These are phyloP conservation scores for Malassezia dermatis DNA, from an alignment of 1,284 basidiomycete genomes.

Conservation along the genomic window DNA sequence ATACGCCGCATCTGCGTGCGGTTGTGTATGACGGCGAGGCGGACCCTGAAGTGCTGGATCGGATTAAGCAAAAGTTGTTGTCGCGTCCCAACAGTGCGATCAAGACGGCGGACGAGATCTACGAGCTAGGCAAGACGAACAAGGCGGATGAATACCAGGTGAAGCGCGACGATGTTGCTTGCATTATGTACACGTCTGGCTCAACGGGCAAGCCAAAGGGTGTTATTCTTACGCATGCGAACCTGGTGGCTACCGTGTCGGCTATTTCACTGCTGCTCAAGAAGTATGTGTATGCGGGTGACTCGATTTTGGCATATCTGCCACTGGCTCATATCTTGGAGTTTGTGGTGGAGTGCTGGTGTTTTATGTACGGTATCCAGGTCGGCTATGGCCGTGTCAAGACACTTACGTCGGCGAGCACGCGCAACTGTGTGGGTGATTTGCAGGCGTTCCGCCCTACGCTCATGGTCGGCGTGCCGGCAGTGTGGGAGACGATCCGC, in stretches of 20 bases:
- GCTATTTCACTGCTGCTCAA: constrained; percentile 66
- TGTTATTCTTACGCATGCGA: constrained; percentile 75
- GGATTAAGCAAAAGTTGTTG: constrained; percentile 40
- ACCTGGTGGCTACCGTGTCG: constrained; percentile 74
- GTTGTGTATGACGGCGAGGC: constrained; percentile 70
- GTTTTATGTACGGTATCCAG: constrained; percentile 55
- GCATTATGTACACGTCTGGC: constrained; percentile 97
- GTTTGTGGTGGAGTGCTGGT: constrained; percentile 58
- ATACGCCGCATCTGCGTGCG: constrained; percentile 57
- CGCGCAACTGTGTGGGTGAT: constrained; percentile 81
- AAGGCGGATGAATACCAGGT: constrained; percentile 26
- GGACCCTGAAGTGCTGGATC: constrained; percentile 47
- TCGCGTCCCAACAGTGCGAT: constrained; percentile 25
- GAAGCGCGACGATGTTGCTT: constrained; percentile 54
- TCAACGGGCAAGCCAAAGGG: constrained; percentile 87
- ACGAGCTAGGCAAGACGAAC: constrained; percentile 50
- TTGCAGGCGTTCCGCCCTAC: constrained; percentile 69
- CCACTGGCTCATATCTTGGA: constrained; percentile 85
- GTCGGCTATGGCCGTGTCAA: constrained; percentile 85
- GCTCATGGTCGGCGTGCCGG: constrained; percentile 83
- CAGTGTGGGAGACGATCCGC: constrained; percentile 60
- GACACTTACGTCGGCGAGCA: constrained; percentile 84
- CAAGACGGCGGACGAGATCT: constrained; percentile 34
- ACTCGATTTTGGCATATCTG: constrained; percentile 77
- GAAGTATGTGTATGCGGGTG: constrained; percentile 61